phyloP scores from a whole-genome alignment of 441 rosid species.

The Eruca vesicaria region DNA sequence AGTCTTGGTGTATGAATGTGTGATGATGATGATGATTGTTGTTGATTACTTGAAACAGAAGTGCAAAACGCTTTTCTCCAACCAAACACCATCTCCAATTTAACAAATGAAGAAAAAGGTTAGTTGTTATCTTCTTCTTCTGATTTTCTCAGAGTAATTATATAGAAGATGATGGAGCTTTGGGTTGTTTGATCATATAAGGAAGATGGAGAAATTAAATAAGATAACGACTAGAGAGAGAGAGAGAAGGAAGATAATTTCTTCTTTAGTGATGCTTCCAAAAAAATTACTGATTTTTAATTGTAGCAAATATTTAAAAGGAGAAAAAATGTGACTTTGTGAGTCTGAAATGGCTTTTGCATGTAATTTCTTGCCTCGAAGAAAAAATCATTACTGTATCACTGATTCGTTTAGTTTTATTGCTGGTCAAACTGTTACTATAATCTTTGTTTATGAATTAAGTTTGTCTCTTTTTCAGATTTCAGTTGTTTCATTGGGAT shows the following conservation, averaged over 20 bases:
- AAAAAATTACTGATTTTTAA: neutral
- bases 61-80: slow-evolving; percentile 96
- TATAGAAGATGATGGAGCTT: slow-evolving; percentile 13
- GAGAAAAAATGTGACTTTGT: slow-evolving; percentile 13
- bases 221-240: slow-evolving; percentile 30
- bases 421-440: slow-evolving; percentile 1
- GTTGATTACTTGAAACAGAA: slow-evolving; percentile 53
- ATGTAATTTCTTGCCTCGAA: slow-evolving; percentile 23
- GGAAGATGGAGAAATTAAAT: slow-evolving; percentile 32
- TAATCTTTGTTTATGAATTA: neutral
- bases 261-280: neutral
- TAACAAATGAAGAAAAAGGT: neutral
- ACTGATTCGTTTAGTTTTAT: slow-evolving; percentile 15
- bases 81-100: slow-evolving; percentile 47
- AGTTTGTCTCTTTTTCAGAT: neutral
- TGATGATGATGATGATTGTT: slow-evolving; percentile 17
- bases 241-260: neutral
- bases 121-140: neutral
- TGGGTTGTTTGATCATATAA: slow-evolving; percentile 12
- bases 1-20: slow-evolving; percentile 41
- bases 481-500: slow-evolving; percentile 21
- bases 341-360: slow-evolving; percentile 26
- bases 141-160: neutral
- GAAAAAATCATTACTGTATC: slow-evolving; percentile 25
- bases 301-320: neutral